Base-by-base conservation (phyloP, 1,284 basidiomycete genomes). In the Tilletia setariae region DNA sequence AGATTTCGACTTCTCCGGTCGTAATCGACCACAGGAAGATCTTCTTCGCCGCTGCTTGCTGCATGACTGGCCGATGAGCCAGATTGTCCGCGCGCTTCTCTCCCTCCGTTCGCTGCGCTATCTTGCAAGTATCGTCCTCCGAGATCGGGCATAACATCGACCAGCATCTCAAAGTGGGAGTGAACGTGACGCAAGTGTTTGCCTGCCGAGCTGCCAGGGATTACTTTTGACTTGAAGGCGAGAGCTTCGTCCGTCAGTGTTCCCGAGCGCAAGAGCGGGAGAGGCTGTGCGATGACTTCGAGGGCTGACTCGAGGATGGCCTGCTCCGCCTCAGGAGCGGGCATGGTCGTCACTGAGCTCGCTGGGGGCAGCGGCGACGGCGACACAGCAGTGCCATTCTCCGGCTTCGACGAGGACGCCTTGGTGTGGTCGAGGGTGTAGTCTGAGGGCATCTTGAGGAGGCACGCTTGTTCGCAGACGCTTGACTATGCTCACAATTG, bases 251-350 rank as follows among this genome's bases (percentile, higher is more conserved):
- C 71, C n/a, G 46, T 67, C 23, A 79, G 70, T 35, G 66, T 47
- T 19, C 68, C 62, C 2, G 70, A 68, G 16, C 71, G 67, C 15
- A 79, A 64, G n/a, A 79, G 51, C 1, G 68, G 66, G 40, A 78
- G 40, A 0, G 77, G 75, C 43, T 79, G 77, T 1, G 73, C 67
- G 64, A 78, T 69, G 68, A 78, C 76, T 69, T 79, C 76, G 16
- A 76, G 66, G 0, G 76, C 70, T 25, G 72, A 76, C 19, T 72
- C 66, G 6, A 77, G 64, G 35, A 79, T 66, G n/a, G 62, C 71
- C 44, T 74, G 69, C 64, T 77, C 74, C 11, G 72, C 71, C 42
- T 74, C 72, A 16, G 30, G 28, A 19, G 56, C 32, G 28, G 56
- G 56, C 56, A 61, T 61, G n/a, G 51, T 25, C 25, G 16, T 16